A percentile compares a stretch with the other conserved stretches of the same genome.
phyloP scores from a whole-genome alignment of 768 basidiomycete genomes.

The Tricholoma terreum region DNA sequence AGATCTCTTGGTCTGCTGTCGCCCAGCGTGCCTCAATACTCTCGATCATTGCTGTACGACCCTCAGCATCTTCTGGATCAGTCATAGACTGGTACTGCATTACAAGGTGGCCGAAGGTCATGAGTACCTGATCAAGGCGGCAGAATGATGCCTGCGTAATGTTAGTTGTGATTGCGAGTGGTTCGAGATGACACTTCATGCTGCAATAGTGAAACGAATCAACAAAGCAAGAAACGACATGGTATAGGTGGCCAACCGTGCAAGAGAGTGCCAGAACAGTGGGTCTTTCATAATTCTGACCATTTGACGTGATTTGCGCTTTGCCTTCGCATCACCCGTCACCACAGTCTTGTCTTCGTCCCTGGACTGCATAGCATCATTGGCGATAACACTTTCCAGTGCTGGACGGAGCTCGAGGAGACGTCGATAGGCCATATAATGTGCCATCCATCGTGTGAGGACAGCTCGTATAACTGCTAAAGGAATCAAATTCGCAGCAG shows the following conservation, averaged over 20 bases:
- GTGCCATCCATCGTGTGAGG: constrained; percentile 35
- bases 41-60: too few species aligned
- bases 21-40: too few species aligned
- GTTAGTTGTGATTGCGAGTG: background rate
- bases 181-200: constrained; percentile 25
- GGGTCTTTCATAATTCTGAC: constrained; percentile 24
- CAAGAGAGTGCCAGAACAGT: constrained; percentile 29
- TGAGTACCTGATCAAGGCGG: background rate
- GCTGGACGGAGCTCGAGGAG: constrained; percentile 24
- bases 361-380: constrained; percentile 14
- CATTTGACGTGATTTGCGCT: constrained; percentile 25
- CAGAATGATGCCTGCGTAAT: background rate
- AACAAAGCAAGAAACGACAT: constrained; percentile 4
- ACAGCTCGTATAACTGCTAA: constrained; percentile 28
- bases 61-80: too few species aligned
- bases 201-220: constrained; percentile 18
- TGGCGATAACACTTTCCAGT: constrained; percentile 16
- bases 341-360: constrained; percentile 13
- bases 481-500: constrained; percentile 5
- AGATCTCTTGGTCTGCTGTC: too few species aligned
- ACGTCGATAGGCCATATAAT: constrained; percentile 30
- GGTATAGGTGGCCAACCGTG: too few species aligned
- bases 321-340: constrained; percentile 21
- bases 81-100: too few species aligned
- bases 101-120: constrained; percentile 4